phyloP scores from a whole-genome alignment of 768 basidiomycete genomes.

The Dioszegia hungarica region DNA sequence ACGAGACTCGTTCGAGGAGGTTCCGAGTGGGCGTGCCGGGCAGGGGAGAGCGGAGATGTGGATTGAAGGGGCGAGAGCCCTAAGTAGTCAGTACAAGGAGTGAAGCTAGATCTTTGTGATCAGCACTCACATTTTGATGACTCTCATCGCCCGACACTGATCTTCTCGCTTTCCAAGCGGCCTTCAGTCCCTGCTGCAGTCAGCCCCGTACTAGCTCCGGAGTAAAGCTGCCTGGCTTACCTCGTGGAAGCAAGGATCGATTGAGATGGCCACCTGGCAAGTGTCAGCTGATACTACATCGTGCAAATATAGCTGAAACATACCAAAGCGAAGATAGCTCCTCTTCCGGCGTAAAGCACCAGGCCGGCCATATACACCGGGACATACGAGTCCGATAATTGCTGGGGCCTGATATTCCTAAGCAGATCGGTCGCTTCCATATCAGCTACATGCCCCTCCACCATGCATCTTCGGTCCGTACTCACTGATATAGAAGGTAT shows the following conservation, averaged over 20 bases:
- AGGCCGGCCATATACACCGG: neutral
- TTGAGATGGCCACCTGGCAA: neutral
- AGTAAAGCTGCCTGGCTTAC: neutral
- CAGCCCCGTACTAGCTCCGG: no score
- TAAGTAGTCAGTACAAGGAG: no score
- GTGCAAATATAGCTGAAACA: neutral
- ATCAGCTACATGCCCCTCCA: neutral
- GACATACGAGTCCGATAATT: neutral
- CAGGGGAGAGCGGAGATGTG: no score
- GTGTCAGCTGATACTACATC: neutral
- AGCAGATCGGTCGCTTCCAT: neutral
- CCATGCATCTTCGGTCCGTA: neutral
- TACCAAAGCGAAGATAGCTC: conserved; percentile 3
- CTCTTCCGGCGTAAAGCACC: neutral
- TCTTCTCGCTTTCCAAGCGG: conserved; percentile 1
- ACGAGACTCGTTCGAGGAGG: neutral
- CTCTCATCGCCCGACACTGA: neutral
- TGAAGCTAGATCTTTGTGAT: no score
- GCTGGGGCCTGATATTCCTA: neutral
- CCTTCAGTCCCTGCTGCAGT: neutral
- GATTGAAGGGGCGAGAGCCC: no score
- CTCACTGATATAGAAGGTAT: neutral
- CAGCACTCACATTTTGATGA: no score
- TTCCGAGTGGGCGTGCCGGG: neutral
- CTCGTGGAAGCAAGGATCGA: conserved; percentile 1